Conservation (phyloP, 2,329 filamentous ascomycete species). For the Fusarium algeriense region DNA sequence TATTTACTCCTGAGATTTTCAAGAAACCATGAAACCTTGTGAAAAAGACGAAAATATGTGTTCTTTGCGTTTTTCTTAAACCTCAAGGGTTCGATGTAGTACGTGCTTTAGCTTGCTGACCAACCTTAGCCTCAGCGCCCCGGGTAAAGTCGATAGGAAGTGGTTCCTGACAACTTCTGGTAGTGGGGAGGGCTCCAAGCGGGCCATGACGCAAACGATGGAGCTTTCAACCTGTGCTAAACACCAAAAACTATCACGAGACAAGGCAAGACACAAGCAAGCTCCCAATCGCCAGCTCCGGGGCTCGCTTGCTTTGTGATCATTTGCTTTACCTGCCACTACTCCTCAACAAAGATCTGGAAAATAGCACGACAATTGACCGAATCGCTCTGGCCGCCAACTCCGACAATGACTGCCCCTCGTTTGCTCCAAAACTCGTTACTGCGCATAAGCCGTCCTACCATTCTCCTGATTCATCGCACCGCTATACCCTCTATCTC, state of each 20-base stretch:
- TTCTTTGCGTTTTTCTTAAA: background rate
- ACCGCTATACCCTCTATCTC: conserved; percentile 11
- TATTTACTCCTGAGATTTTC: background rate
- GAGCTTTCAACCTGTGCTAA: conserved; percentile 9
- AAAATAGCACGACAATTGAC: background rate
- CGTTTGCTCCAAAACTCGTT: conserved; percentile 32
- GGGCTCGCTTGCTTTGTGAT: background rate
- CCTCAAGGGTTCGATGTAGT: too few relatives aligned
- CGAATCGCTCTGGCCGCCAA: background rate
- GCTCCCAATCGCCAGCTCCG: conserved; percentile 1
- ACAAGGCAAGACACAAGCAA: conserved; percentile 6
- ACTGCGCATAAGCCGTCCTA: background rate
- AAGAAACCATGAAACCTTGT: background rate
- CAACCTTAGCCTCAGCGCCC: conserved; percentile 1
- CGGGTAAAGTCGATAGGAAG: background rate
- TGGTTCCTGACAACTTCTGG: conserved; percentile 1
- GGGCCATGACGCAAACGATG: conserved; percentile 36
- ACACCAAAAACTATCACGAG: conserved; percentile 27
- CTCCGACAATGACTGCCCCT: conserved; percentile 38
- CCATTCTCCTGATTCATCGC: conserved; percentile 14
- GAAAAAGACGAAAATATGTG: background rate
- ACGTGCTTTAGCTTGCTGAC: background rate
- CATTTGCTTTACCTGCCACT: background rate
- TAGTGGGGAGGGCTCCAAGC: conserved; percentile 1
- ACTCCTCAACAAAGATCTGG: background rate